phyloP scores from a whole-genome alignment of 805 yeast genomes.

The Cyberlindnera mississippiensis region DNA sequence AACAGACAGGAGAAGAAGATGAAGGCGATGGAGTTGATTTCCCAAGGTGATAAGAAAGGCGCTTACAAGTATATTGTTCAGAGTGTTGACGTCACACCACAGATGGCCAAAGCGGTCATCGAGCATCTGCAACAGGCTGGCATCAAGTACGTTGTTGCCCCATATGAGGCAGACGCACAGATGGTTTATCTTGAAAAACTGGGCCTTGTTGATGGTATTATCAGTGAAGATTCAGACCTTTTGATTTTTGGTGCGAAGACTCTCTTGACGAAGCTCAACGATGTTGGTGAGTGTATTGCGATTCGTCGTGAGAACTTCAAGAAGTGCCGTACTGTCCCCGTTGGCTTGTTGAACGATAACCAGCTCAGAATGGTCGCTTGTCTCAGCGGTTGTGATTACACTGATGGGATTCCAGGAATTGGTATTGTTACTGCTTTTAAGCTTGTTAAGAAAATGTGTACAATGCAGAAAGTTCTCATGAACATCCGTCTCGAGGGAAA shows the following conservation, averaged over 20 bases:
- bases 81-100: conserved; percentile 83
- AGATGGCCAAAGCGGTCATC: conserved; percentile 85
- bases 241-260: conserved; percentile 78
- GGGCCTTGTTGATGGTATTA: conserved; percentile 76
- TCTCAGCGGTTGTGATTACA: conserved; percentile 94
- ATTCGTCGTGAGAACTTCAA: conserved; percentile 54
- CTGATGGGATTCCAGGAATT: conserved; percentile 76
- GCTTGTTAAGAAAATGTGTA: conserved; percentile 47
- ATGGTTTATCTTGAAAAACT: conserved; percentile 80
- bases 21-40: conserved; percentile 49
- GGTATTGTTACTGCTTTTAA: conserved; percentile 77
- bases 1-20: conserved; percentile 55
- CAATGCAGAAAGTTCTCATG: conserved; percentile 52
- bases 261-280: conserved; percentile 79
- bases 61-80: conserved; percentile 72
- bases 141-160: conserved; percentile 84
- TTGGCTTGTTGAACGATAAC: conserved; percentile 47
- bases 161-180: conserved; percentile 98
- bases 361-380: conserved; percentile 77
- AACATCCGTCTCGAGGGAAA: conserved; percentile 61
- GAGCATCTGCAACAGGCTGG: conserved; percentile 55
- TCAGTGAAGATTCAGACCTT: conserved; percentile 93
- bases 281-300: conserved; percentile 63
- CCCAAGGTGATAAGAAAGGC: conserved; percentile 48
- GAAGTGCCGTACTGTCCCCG: conserved; percentile 45